Evolutionary conservation across 495 filamentous ascomycete species (phyloP).

Genomic region (Rostrohypoxylon terebratum): DNA sequence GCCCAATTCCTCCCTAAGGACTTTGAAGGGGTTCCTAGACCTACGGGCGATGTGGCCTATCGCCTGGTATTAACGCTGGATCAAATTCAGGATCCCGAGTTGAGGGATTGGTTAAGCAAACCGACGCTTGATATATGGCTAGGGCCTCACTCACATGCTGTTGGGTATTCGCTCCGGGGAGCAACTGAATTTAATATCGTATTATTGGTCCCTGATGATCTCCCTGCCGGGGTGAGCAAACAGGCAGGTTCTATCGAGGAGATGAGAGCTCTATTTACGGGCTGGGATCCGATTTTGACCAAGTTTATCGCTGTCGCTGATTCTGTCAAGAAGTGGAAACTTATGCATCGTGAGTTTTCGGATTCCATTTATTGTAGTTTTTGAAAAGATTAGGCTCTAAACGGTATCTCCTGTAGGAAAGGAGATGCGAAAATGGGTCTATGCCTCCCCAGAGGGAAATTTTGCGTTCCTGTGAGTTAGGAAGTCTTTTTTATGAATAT

Average conservation of each 20-base stretch:
- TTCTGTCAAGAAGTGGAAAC: slow-evolving; percentile 53
- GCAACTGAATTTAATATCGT: slow-evolving; percentile 67
- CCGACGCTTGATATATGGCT: slow-evolving; percentile 74
- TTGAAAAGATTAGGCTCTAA: slow-evolving; percentile 13
- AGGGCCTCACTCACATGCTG: slow-evolving; percentile 66
- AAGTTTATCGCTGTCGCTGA: slow-evolving; percentile 41
- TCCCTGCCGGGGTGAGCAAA: slow-evolving; percentile 54
- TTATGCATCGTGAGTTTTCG: slow-evolving; percentile 50
- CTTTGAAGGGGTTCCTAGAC: slow-evolving; percentile 54
- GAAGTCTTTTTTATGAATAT: not conserved
- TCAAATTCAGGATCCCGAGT: slow-evolving; percentile 57
- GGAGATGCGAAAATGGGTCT: slow-evolving; percentile 47
- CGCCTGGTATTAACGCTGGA: slow-evolving; percentile 61
- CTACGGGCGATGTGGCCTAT: slow-evolving; percentile 68
- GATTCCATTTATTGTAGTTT: not conserved
- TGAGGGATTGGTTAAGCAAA: slow-evolving; percentile 59
- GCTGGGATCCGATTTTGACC: slow-evolving; percentile 60
- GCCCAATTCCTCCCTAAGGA: slow-evolving; percentile 54
- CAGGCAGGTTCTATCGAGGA: slow-evolving; percentile 56
- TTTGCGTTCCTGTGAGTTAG: slow-evolving; percentile 48
- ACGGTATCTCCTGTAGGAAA: slow-evolving; percentile 29
- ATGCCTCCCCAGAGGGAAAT: slow-evolving; percentile 28
- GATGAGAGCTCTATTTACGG: slow-evolving; percentile 57
- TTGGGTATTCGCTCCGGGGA: slow-evolving; percentile 64
- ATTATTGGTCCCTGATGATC: slow-evolving; percentile 59